A percentile compares a stretch with the other conserved stretches of the same genome.
These are phyloP conservation scores for Hypoxylon fragiforme DNA, from an alignment of 495 filamentous ascomycete species.

Conservation along the genomic window DNA sequence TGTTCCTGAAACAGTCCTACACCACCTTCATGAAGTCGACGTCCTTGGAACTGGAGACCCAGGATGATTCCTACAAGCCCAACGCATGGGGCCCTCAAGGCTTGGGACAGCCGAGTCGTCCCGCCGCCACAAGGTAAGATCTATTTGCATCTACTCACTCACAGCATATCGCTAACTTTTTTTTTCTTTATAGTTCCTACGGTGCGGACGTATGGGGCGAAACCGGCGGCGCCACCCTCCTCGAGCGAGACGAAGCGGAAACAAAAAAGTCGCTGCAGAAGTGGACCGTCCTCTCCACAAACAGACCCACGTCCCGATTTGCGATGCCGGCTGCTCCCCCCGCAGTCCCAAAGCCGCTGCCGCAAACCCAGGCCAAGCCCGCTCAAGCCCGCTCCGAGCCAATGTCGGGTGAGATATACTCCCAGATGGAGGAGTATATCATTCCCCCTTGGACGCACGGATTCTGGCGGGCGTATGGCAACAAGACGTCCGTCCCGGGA, in stretches of 20 bases:
- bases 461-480: conserved; percentile 23
- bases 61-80: conserved; percentile 1
- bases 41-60: no score
- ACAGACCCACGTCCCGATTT: conserved; percentile 6
- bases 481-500: conserved; percentile 10
- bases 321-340: neutral
- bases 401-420: conserved; percentile 5
- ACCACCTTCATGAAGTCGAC: conserved; percentile 47
- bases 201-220: neutral
- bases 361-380: no score
- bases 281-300: conserved; percentile 5
- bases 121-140: neutral
- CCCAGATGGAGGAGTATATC: conserved; percentile 1
- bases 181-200: neutral
- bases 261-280: conserved; percentile 2
- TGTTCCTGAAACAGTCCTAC: conserved; percentile 64
- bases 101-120: neutral
- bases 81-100: neutral
- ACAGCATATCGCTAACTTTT: neutral
- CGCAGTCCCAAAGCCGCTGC: no score
- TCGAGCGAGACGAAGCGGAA: conserved; percentile 13
- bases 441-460: conserved; percentile 16
- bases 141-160: neutral
- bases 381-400: neutral
- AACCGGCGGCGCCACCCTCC: neutral